Percentiles rank a stretch among this genome's conserved stretches.
phyloP scores from a whole-genome alignment of 2,329 filamentous ascomycete genomes.

The Xylariaceae sp. region DNA sequence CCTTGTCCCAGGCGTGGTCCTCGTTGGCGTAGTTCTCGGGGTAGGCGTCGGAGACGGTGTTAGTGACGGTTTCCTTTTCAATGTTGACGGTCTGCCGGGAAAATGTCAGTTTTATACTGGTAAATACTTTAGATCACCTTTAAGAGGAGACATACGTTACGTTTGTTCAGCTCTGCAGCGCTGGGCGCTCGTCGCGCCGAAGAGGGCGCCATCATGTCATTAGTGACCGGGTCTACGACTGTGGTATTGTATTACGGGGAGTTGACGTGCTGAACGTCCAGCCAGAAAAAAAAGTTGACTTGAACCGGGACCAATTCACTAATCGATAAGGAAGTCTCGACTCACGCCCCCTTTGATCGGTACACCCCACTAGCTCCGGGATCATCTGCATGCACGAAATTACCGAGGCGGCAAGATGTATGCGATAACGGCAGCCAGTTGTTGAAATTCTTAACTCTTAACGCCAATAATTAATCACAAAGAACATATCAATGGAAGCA shows the following conservation, averaged over 20 bases:
- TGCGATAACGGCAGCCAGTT: too few relatives aligned
- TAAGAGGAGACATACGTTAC: conserved; percentile 24
- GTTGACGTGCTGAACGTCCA: conserved; percentile 10
- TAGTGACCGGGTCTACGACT: not conserved
- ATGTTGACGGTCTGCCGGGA: conserved; percentile 68
- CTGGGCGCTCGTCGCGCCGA: conserved; percentile 22
- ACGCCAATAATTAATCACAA: too few relatives aligned
- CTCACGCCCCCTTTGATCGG: conserved; percentile 11
- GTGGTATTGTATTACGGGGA: conserved; percentile 18
- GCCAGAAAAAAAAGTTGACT: conserved; percentile 24
- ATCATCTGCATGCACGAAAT: too few relatives aligned
- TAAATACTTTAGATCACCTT: too few relatives aligned
- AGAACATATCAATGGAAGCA: too few relatives aligned
- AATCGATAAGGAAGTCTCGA: conserved; percentile 23
- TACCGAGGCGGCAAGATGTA: too few relatives aligned
- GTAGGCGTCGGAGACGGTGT: conserved; percentile 86
- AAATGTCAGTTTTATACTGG: conserved; percentile 16
- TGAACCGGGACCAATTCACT: not conserved
- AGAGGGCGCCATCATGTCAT: conserved; percentile 31
- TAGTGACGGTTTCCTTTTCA: conserved; percentile 82
- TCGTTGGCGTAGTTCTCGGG: conserved; percentile 88
- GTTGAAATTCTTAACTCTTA: too few relatives aligned
- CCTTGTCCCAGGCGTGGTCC: conserved; percentile 72
- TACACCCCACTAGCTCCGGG: conserved; percentile 18
- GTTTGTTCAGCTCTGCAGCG: conserved; percentile 27